Evolutionary conservation across 1,284 basidiomycete species (phyloP), one percentile per base, ranked within the genome.

Genomic region (Heterobasidion occidentale): DNA sequence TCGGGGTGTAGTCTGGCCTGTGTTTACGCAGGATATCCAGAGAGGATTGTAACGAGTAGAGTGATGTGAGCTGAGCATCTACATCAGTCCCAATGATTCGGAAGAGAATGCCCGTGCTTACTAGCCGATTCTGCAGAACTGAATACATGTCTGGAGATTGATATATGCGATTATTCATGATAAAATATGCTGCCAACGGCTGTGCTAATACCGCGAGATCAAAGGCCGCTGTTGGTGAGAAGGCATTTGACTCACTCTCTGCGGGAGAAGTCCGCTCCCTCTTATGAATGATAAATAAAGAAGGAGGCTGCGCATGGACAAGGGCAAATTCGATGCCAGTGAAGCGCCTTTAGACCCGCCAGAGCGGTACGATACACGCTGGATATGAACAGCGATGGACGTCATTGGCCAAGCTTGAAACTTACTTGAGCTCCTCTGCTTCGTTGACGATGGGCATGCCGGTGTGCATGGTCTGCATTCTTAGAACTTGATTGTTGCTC

Each of bases 391-490:
- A 27, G 27, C 27, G 27, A 27, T 27, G 27, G 27, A 27, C 27
- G 27, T 27, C 27, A 14, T 19, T 27, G 19, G n/a, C 2, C 17
- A n/a, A 20, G 9, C 9, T 27, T 19, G 19, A 20, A 15, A 67
- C 81, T 59, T 65, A 88, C 90, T 77, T 88, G 60, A 94, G 80
- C 67, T 92, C 88, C 60, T 89, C 87, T 12, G 84, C 83, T 68
- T 92, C 88, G 61, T 92, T 86, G 11, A 78, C 70, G 55, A 87
- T 71, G 2, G 85, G 81, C 49, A 82, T 74, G 20, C 86, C 89
- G 0, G 86, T 86, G 64, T 89, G 85, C 72, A 87, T 86, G 0
- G 89, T 92, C 70, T 94, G 91, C 91, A 94, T 94, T 63, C 90
- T 84, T 49, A 94, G 73, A 34, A 90, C 84, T 66, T 92, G 88